phyloP scores from a whole-genome alignment of 202 grass and related monocot genomes.

The Musa balbisiana region DNA sequence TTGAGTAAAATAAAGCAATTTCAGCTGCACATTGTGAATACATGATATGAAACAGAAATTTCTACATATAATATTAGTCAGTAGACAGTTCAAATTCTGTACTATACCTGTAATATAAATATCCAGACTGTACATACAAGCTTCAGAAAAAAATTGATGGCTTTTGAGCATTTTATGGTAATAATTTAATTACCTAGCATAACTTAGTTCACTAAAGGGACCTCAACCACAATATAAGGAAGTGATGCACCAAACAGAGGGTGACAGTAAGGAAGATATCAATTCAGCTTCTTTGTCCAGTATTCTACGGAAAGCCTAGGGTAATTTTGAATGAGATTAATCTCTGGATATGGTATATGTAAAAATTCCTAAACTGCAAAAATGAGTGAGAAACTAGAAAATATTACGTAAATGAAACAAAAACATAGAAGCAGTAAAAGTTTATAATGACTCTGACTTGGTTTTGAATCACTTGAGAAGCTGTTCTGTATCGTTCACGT shows the following conservation, averaged over 20 bases:
- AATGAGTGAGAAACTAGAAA: neutral
- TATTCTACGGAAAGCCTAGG: neutral
- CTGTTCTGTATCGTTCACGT: slow-evolving; percentile 75
- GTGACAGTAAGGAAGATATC: neutral
- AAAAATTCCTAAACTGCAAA: neutral
- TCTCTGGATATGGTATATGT: neutral
- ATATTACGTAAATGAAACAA: neutral
- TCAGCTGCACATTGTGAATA: too few relatives aligned
- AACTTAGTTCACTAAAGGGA: too few relatives aligned
- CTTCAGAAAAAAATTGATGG: too few relatives aligned
- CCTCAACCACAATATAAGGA: too few relatives aligned
- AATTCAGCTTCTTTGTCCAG: neutral
- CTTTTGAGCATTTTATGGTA: too few relatives aligned
- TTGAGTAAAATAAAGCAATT: too few relatives aligned
- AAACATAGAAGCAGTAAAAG: neutral
- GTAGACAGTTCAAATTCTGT: neutral
- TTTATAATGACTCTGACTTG: slow-evolving; percentile 50
- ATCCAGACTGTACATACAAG: too few relatives aligned
- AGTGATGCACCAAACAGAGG: neutral
- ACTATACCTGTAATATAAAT: too few relatives aligned
- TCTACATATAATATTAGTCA: too few relatives aligned
- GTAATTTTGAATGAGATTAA: neutral
- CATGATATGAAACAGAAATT: too few relatives aligned
- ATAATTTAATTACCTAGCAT: too few relatives aligned
- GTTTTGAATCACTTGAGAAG: slow-evolving; percentile 95